A percentile compares a stretch with the other conserved stretches of the same genome.
Evolutionary conservation across 2,329 filamentous ascomycete species (phyloP).

Genomic region (Ustilaginoidea virens): DNA sequence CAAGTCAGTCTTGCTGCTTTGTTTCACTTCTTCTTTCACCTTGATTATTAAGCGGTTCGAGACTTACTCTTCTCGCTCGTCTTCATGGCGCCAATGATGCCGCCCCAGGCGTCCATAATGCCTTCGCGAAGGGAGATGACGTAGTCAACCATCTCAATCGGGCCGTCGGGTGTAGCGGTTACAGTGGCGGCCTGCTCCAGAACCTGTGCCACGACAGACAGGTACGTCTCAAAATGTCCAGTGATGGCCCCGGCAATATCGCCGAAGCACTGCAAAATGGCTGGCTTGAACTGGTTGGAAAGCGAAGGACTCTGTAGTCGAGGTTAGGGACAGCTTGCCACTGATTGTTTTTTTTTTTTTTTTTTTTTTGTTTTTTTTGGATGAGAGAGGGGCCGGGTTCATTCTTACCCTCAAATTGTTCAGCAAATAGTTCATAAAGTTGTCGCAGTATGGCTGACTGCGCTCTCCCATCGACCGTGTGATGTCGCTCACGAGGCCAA

Average conservation of each 20-base stretch:
- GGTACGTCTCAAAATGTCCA: slow-evolving; percentile 82
- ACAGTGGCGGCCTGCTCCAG: slow-evolving; percentile 85
- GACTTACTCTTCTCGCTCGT: slow-evolving; percentile 58
- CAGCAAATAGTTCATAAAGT: slow-evolving; percentile 95
- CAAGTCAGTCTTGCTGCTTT: too few relatives aligned
- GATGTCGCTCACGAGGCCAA: slow-evolving; percentile 93
- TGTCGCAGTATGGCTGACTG: slow-evolving; percentile 88
- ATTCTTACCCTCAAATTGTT: slow-evolving; percentile 66
- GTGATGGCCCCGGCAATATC: slow-evolving; percentile 93
- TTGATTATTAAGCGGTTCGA: too few relatives aligned
- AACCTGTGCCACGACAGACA: slow-evolving; percentile 83
- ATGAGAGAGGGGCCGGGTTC: background rate
- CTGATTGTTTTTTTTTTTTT: too few relatives aligned
- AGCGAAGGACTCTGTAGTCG: slow-evolving; percentile 55
- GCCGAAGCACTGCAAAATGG: slow-evolving; percentile 93
- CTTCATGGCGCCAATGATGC: slow-evolving; percentile 92
- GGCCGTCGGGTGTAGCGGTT: slow-evolving; percentile 60
- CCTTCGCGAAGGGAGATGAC: slow-evolving; percentile 88
- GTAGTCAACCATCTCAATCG: slow-evolving; percentile 94
- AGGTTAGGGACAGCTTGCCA: slow-evolving; percentile 3
- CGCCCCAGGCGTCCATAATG: slow-evolving; percentile 98
- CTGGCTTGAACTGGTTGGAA: slow-evolving; percentile 93
- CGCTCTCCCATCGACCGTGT: slow-evolving; percentile 80
- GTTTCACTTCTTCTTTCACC: too few relatives aligned
- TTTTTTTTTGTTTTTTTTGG: background rate